A percentile compares a stretch with the other conserved stretches of the same genome.
These are phyloP conservation scores for Solanum chilense DNA, from an alignment of 257 asterid genomes.

Conservation along the genomic window DNA sequence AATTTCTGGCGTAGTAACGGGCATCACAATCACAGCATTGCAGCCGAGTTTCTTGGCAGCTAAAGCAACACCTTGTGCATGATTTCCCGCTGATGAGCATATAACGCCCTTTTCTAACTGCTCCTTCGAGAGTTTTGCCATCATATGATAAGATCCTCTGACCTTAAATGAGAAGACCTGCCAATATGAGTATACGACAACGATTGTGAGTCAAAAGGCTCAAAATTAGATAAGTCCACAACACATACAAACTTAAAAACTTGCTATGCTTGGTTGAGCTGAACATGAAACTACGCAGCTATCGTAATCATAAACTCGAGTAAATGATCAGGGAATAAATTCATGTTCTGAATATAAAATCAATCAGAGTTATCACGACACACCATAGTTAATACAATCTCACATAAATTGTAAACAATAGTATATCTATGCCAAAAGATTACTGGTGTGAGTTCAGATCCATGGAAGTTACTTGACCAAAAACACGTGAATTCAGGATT, in stretches of 20 bases:
- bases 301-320: not conserved
- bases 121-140: constrained; percentile 75
- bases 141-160: constrained; percentile 97
- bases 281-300: not conserved
- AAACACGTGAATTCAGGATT: not conserved
- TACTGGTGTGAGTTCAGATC: not conserved
- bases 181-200: not conserved
- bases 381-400: not conserved
- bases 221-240: not conserved
- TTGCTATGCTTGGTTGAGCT: not conserved
- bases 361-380: not conserved
- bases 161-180: constrained; percentile 88
- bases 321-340: not conserved
- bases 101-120: constrained; percentile 72
- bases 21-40: constrained; percentile 77
- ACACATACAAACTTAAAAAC: not conserved
- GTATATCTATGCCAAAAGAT: not conserved
- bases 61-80: constrained; percentile 93
- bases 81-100: constrained; percentile 97
- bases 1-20: constrained; percentile 85
- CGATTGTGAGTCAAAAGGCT: not conserved
- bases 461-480: not conserved
- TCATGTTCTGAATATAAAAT: not conserved
- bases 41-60: constrained; percentile 65
- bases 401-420: not conserved